phyloP scores from a whole-genome alignment of 2,329 filamentous ascomycete species.

The Epichloe uncinata region DNA sequence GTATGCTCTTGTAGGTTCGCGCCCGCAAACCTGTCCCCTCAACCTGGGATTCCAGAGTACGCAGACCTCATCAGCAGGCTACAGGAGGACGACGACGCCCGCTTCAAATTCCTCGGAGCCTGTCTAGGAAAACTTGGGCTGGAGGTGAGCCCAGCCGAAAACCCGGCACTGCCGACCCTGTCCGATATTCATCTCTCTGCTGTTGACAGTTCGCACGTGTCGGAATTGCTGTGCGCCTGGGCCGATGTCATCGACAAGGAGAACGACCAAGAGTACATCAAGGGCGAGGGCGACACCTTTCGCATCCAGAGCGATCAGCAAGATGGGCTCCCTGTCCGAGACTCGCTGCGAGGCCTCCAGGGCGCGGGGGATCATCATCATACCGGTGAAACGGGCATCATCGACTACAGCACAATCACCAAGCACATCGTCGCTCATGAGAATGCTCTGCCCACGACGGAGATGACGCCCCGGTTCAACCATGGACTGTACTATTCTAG shows the following conservation, averaged over 20 bases:
- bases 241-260: slow-evolving; percentile 54
- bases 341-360: slow-evolving; percentile 39
- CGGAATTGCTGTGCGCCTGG: slow-evolving; percentile 52
- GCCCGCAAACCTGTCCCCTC: slow-evolving; percentile 58
- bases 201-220: slow-evolving; percentile 47
- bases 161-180: slow-evolving; percentile 59
- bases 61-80: slow-evolving; percentile 55
- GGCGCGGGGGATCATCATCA: slow-evolving; percentile 10
- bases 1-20: slow-evolving; percentile 52
- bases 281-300: slow-evolving; percentile 73
- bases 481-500: slow-evolving; percentile 66
- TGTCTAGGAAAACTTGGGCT: slow-evolving; percentile 71
- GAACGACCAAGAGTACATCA: slow-evolving; percentile 57
- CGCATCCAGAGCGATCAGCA: slow-evolving; percentile 51
- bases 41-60: slow-evolving; percentile 56
- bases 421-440: slow-evolving; percentile 69
- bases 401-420: slow-evolving; percentile 60
- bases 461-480: slow-evolving; percentile 75
- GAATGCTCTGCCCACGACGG: slow-evolving; percentile 48
- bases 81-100: slow-evolving; percentile 52
- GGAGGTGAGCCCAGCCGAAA: slow-evolving; percentile 52
- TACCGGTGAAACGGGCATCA: slow-evolving; percentile 39
- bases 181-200: slow-evolving; percentile 76
- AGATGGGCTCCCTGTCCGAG: slow-evolving; percentile 44
- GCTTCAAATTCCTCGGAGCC: slow-evolving; percentile 64